phyloP scores from a whole-genome alignment of 2,329 filamentous ascomycete genomes.

The Diaporthe aspalathi region DNA sequence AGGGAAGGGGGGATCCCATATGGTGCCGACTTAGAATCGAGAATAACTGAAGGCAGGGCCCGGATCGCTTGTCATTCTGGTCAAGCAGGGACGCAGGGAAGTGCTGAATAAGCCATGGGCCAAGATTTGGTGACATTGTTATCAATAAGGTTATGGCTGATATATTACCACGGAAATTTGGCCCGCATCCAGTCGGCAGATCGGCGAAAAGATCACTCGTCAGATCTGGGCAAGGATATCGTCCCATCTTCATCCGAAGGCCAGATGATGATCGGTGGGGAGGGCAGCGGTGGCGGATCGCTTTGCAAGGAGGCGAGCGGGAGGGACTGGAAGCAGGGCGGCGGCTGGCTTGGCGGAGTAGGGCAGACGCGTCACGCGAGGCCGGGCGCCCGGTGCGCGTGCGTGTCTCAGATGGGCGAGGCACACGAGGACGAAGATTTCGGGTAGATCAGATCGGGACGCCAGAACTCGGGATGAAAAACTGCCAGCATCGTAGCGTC shows the following conservation, averaged over 20 bases:
- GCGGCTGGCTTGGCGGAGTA: neutral
- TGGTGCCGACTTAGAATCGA: neutral
- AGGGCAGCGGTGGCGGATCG: neutral
- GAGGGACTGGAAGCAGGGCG: neutral
- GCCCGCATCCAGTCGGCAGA: conserved; percentile 24
- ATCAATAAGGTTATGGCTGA: neutral
- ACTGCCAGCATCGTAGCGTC: conserved; percentile 27
- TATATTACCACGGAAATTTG: conserved; percentile 18
- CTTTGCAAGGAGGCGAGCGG: conserved; percentile 1
- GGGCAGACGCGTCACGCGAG: conserved; percentile 5
- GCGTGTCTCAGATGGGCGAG: conserved; percentile 14
- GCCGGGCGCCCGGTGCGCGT: conserved; percentile 11
- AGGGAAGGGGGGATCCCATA: neutral
- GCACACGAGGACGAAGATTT: conserved; percentile 15
- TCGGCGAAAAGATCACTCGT: conserved; percentile 15
- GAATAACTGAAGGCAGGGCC: neutral
- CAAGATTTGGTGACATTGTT: neutral
- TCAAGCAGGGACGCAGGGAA: neutral
- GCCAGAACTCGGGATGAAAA: conserved; percentile 29
- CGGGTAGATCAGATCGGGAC: conserved; percentile 30
- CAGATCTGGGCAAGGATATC: conserved; percentile 18
- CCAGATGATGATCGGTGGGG: conserved; percentile 24
- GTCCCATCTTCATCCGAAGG: conserved; percentile 21
- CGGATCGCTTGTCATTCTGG: neutral
- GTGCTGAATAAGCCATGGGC: neutral